Base-by-base conservation (phyloP, 768 basidiomycete genomes). In the Amanita brunnescens region DNA sequence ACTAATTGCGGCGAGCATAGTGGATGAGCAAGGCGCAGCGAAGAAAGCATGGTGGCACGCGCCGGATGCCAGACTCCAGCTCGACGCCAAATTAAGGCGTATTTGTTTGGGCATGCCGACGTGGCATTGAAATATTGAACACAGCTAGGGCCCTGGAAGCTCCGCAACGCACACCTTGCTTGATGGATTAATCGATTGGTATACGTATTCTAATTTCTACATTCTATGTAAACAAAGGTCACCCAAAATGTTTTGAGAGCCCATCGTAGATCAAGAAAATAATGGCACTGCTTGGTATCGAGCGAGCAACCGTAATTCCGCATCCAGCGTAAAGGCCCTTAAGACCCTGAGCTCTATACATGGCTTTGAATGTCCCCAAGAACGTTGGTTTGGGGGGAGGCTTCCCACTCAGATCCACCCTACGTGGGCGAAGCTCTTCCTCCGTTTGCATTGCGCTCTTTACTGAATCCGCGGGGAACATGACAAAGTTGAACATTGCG, bases 371-470 rank as follows among this genome's bases (percentile, higher is more conserved):
- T 16, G 80, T 87, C 47, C 75, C 67, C 37, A 74, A 61, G 63
- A 86, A 84, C 10, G 79, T 73, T 21, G 75, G 54, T 56, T 66
- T 66, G 12, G 64, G 58, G 50, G 63, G 58, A 33, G 65, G 54
- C 6, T 54, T 55, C 12, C 40, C 23, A 1, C 34, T 40, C 1
- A 53, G 42, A 48, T 55, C 52, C 18, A 46, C 43, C 30, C 49
- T 45, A 3, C 53, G 39, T 14, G 81, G 79, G 8, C 83, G 74
- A 47, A 92, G 73, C 64, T 92, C 89, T 52, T 87, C 87, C 60
- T 83, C 83, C 1, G 93, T 96, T 71, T 95, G 92, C 63, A 94
- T 87, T 40, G 87, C 81, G 53, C 85, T 88, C 70, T 95, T 94
- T 59, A 95, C 80, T 24, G 85, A 85, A 67, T 95, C 92, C 4